Percentiles rank a stretch among this genome's conserved stretches.
Conservation (phyloP, 768 basidiomycete genomes). For the Amanita polypyramis region DNA sequence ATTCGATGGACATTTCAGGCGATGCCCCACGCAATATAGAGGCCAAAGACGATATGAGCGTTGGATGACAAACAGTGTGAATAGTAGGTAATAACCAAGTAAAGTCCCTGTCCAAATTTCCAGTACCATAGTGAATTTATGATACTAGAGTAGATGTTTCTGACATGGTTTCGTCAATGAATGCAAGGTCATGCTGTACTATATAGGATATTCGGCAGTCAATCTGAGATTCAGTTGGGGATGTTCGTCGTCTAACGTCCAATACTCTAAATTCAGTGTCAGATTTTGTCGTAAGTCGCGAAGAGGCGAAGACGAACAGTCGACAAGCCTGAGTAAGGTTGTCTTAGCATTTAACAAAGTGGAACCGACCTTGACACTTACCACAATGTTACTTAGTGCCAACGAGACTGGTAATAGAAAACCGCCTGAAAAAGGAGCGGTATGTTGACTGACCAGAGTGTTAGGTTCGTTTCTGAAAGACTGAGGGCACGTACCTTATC, state of each 20-base stretch:
- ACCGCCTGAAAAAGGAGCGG: constrained; percentile 8
- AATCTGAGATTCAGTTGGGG: constrained; percentile 11
- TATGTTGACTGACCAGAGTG: background rate
- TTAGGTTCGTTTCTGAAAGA: background rate
- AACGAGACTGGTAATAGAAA: constrained; percentile 13
- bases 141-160: background rate
- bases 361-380: constrained; percentile 5
- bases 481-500: constrained; percentile 7
- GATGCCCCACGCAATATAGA: constrained; percentile 10
- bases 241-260: constrained; percentile 12
- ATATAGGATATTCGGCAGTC: constrained; percentile 12
- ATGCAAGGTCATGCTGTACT: constrained; percentile 12
- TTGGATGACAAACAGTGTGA: constrained; percentile 14
- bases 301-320: constrained; percentile 11
- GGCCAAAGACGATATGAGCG: constrained; percentile 18
- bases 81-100: background rate
- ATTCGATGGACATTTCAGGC: constrained; percentile 12
- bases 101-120: background rate
- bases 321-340: constrained; percentile 14
- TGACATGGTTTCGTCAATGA: background rate
- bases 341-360: background rate
- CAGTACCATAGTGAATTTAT: background rate
- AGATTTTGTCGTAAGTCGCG: background rate
- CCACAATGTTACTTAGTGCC: constrained; percentile 14
- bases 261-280: constrained; percentile 10